Base-by-base conservation (phyloP, 176 grass and related monocot species). In the Avena eriantha region DNA sequence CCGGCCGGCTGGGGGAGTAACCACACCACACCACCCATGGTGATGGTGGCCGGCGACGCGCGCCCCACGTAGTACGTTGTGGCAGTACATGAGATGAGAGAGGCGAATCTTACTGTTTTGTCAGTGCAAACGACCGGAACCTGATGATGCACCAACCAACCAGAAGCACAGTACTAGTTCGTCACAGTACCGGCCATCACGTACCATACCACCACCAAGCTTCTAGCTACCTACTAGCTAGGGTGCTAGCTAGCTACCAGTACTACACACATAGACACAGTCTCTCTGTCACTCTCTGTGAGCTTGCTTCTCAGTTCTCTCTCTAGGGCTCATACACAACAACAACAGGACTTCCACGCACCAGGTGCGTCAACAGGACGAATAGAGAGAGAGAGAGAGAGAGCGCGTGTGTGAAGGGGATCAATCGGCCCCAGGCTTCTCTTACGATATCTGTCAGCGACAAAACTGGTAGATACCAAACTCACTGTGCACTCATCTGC, bases 401-500 rank as follows among this genome's bases (percentile, higher is more conserved):
- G 9, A 8, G 43, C 0, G 24, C 0, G 72, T 3, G 47, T 29
- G n/a, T 49, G 26, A 77, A 65, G 35, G 8, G 43, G 56, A 35
- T 47, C 57, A 12, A 84, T 73, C 77, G 67, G 85, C 74, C 83
- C 83, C 77, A 26, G 75, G 50, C 19, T 54, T 31, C 56, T 45
- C 46, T 65, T 48, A 77, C 71, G 65, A 64, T 75, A 18, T 14
- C 75, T 80, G 86, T 47, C 89, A 84, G 86, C 83, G 86, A 86
- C 78, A 78, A 56, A 82, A 88, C 86, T 92, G 86, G 78, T 85
- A 50, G 63, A 86, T 88, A 89, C 86, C 90, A 92, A 92, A 79
- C 83, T 79, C 86, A 24, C 83, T 82, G 73, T 76, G 66, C 66
- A 69, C 29, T 33, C 34, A 41, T 41, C 73, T 47, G 11, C 57